Percentiles rank a stretch among this genome's conserved stretches.
Evolutionary conservation across 2,329 filamentous ascomycete genomes (phyloP).

Genomic region (Fusarium illudens): DNA sequence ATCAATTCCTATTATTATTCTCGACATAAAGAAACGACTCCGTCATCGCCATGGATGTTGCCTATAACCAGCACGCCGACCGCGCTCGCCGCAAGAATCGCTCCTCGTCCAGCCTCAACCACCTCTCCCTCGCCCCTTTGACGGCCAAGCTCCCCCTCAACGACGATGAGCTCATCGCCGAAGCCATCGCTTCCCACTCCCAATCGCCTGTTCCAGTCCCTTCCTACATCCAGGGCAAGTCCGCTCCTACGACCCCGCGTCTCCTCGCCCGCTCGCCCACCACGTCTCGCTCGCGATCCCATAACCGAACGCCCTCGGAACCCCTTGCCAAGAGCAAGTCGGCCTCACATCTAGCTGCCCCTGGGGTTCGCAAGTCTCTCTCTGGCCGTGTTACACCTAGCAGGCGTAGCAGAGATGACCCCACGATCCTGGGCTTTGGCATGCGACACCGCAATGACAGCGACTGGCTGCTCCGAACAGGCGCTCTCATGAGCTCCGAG

Average conservation of each 20-base stretch:
- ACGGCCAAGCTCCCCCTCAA: conserved; percentile 68
- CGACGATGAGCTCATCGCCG: conserved; percentile 59
- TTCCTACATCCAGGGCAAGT: conserved; percentile 69
- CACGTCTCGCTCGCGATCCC: conserved; percentile 57
- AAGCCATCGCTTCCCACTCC: conserved; percentile 37
- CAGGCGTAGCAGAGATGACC: conserved; percentile 45
- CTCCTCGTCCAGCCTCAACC: conserved; percentile 66
- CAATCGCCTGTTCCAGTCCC: conserved; percentile 44
- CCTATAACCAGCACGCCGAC: conserved; percentile 68
- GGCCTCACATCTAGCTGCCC: conserved; percentile 59
- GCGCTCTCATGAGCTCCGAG: conserved; percentile 68
- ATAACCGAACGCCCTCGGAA: conserved; percentile 52
- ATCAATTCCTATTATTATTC: neutral
- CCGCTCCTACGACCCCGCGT: conserved; percentile 70
- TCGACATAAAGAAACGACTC: neutral
- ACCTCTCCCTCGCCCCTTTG: conserved; percentile 70
- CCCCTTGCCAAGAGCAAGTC: conserved; percentile 70
- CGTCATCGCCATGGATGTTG: conserved; percentile 60
- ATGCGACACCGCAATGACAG: conserved; percentile 58
- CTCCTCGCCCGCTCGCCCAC: conserved; percentile 67
- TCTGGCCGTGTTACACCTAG: conserved; percentile 49
- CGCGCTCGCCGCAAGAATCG: conserved; percentile 66
- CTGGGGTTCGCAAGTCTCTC: conserved; percentile 35
- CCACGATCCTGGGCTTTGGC: conserved; percentile 29
- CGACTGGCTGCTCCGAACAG: conserved; percentile 72